Evolutionary conservation across 2,329 filamentous ascomycete genomes (phyloP).

Genomic region (Parasarocladium wereldwijsianum): DNA sequence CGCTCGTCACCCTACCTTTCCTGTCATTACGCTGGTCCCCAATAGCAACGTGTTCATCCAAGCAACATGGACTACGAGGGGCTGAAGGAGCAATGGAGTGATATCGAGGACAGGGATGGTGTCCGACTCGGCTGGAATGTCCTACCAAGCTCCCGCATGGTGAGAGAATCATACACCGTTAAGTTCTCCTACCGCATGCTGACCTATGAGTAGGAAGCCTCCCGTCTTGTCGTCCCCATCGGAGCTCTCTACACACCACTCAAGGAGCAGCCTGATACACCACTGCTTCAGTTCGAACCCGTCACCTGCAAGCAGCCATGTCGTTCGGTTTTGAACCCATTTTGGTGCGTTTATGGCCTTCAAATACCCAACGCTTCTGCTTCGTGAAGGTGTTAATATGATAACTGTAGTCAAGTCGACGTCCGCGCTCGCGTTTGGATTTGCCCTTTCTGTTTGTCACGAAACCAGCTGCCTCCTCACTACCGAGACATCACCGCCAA

Average conservation of each 20-base stretch:
- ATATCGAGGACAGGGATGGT: slow-evolving; percentile 92
- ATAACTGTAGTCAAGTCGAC: slow-evolving; percentile 53
- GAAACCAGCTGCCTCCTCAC: slow-evolving; percentile 69
- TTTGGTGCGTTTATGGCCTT: slow-evolving; percentile 71
- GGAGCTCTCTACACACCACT: slow-evolving; percentile 89
- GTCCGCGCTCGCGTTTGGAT: slow-evolving; percentile 76
- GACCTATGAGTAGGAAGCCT: slow-evolving; percentile 56
- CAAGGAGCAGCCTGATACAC: slow-evolving; percentile 85
- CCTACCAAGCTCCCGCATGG: slow-evolving; percentile 96
- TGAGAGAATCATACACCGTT: slow-evolving; percentile 20
- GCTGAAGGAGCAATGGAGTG: slow-evolving; percentile 90
- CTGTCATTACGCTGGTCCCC: too few species aligned
- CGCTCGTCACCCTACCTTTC: too few species aligned
- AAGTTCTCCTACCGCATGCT: not conserved
- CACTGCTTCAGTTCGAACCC: slow-evolving; percentile 86
- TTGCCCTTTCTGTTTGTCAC: slow-evolving; percentile 74
- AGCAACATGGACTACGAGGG: slow-evolving; percentile 93
- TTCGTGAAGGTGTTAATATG: not conserved
- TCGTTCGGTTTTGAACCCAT: slow-evolving; percentile 89
- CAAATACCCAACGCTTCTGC: not conserved
- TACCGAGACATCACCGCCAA: slow-evolving; percentile 83
- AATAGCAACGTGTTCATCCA: too few species aligned
- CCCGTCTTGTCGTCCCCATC: slow-evolving; percentile 86
- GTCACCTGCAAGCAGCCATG: slow-evolving; percentile 95
- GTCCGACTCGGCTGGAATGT: slow-evolving; percentile 97